These are phyloP conservation scores for Scleromitrula shiraiana DNA, from an alignment of 2,329 filamentous ascomycete genomes.

Conservation along the genomic window DNA sequence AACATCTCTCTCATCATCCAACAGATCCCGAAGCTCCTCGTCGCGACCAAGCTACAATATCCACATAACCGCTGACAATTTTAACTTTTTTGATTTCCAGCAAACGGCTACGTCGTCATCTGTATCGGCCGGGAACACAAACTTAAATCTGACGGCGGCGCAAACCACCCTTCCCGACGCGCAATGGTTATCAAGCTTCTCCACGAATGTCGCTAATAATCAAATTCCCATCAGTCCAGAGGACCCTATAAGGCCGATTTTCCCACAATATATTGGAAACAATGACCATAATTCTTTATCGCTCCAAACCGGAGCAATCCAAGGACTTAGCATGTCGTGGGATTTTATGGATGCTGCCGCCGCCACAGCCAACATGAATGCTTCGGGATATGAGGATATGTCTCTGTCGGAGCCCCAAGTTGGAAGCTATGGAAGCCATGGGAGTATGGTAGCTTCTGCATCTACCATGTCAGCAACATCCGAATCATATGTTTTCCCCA, in stretches of 20 bases:
- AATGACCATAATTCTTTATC: constrained; percentile 2
- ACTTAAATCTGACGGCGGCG: background rate
- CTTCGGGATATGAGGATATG: constrained; percentile 15
- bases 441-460: constrained; percentile 19
- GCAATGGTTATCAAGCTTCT: constrained; percentile 1
- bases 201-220: background rate
- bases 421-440: constrained; percentile 19
- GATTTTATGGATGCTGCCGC: constrained; percentile 8
- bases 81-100: constrained; percentile 3
- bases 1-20: background rate
- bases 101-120: background rate
- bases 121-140: background rate
- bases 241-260: background rate
- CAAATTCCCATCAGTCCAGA: constrained; percentile 3
- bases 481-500: constrained; percentile 19
- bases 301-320: constrained; percentile 5
- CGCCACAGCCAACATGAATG: constrained; percentile 7
- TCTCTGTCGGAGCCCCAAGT: constrained; percentile 13
- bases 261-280: background rate
- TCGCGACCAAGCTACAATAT: constrained; percentile 3
- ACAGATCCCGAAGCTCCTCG: background rate
- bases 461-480: constrained; percentile 19
- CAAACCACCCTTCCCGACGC: background rate
- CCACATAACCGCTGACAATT: background rate
- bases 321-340: constrained; percentile 18